Evolutionary conservation across 768 basidiomycete species (phyloP), one percentile per base, ranked within the genome.

Genomic region (Kockovaella imperatae): DNA sequence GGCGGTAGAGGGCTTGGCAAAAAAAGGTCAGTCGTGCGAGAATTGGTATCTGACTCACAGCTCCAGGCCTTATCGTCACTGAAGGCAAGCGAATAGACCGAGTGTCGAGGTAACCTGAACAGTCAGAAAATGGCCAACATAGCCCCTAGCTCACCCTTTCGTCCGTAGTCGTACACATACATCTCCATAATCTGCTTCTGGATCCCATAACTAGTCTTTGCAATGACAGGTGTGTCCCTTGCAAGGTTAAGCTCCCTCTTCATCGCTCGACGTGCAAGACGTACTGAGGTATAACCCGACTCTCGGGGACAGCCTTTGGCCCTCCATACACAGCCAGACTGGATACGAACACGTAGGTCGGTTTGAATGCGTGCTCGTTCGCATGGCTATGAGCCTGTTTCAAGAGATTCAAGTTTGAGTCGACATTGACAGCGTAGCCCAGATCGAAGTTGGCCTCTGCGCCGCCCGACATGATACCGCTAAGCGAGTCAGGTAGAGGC

Each of bases 381-480:
- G 59, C 60, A 50, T 72, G 71, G 11, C 43, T 47, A 35, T 61
- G 59, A 8, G 59, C 41, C 18, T 49, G 54, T 23, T 60, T 50
- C 21, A 72, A 48, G 0, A 72, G 53, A 11, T 57, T 49, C 46
- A 70, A 28, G 49, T 72, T 66, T 2, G 67, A 68, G 39, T 70
- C 64, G 39, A 72, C 58, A 53, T 72, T 72, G 53, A 72, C 68
- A 13, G 56, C 45, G 45, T 60, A 64, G n/a, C 78, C 79, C 1
- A 80, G 59, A 34, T 78, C 77, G 60, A 82, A 80, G 53, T 79
- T 75, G 49, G 78, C 77, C 61, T 82, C 80, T 14, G 78, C 75
- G 29, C 78, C 78, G 14, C 79, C 76, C 21, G 79, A 80, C 80
- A 82, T 80, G 57, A 81, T 79, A 2, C 80, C 80, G 45, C 69